A percentile compares a stretch with the other conserved stretches of the same genome.
phyloP scores from a whole-genome alignment of 768 basidiomycete genomes.

The Suillus plorans region DNA sequence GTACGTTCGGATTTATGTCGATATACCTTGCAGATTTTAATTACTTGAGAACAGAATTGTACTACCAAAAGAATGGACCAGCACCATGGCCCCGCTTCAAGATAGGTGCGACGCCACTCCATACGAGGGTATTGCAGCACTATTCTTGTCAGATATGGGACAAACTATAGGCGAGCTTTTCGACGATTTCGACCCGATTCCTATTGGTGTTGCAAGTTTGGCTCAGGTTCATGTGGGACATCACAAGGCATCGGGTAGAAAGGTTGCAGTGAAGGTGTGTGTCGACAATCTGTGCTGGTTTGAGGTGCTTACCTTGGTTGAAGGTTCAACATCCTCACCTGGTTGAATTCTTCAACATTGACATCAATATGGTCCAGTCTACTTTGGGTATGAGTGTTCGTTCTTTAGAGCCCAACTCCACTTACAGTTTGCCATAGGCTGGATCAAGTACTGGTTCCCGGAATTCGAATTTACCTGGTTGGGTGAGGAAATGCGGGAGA shows the following conservation, averaged over 20 bases:
- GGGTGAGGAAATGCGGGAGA: conserved; percentile 90
- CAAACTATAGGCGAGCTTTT: conserved; percentile 71
- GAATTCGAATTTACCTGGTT: conserved; percentile 96
- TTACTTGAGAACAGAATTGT: conserved; percentile 39
- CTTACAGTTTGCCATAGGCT: conserved; percentile 41
- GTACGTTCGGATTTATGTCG: conserved; percentile 36
- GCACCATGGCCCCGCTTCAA: conserved; percentile 64
- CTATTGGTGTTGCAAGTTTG: conserved; percentile 93
- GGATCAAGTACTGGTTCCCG: conserved; percentile 93
- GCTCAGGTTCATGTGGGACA: conserved; percentile 93
- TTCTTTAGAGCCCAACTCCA: neutral
- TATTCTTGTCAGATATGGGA: conserved; percentile 83
- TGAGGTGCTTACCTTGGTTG: conserved; percentile 10
- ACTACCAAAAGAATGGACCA: conserved; percentile 64
- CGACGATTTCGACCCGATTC: conserved; percentile 78
- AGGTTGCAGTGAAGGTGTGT: conserved; percentile 83
- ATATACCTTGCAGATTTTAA: conserved; percentile 18
- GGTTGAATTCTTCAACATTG: conserved; percentile 87
- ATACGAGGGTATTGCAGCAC: conserved; percentile 68
- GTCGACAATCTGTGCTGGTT: neutral
- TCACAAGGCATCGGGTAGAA: conserved; percentile 66
- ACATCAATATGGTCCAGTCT: conserved; percentile 82
- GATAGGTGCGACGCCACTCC: conserved; percentile 93
- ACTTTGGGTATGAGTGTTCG: conserved; percentile 51
- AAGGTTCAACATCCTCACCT: conserved; percentile 92